Evolutionary conservation across 1,284 basidiomycete species (phyloP).

Genomic region (Volvariella surrecta): DNA sequence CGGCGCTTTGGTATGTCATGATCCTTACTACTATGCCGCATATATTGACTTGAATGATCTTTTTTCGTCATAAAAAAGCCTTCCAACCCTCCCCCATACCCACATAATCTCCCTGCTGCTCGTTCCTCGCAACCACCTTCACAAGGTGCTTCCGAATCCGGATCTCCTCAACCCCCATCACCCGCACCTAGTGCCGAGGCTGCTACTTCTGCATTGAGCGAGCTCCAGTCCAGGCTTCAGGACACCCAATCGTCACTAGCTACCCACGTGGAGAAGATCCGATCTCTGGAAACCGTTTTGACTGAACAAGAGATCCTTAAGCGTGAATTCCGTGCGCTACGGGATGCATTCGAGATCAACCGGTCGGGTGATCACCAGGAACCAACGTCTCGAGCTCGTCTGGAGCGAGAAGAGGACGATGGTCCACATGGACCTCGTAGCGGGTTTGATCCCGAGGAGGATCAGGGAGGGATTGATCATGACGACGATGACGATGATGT

Average conservation of each 20-base stretch:
- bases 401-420: background rate
- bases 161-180: constrained; percentile 14
- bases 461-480: constrained; percentile 31
- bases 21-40: background rate
- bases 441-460: constrained; percentile 28
- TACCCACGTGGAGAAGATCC: constrained; percentile 80
- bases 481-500: constrained; percentile 54
- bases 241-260: constrained; percentile 82
- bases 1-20: constrained; percentile 60
- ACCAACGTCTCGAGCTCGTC: constrained; percentile 2
- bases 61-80: constrained; percentile 30
- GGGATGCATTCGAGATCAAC: constrained; percentile 52
- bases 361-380: constrained; percentile 12
- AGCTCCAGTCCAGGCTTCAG: constrained; percentile 75
- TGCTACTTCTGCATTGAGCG: constrained; percentile 36
- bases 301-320: constrained; percentile 86
- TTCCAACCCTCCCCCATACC: constrained; percentile 49
- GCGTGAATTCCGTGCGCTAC: constrained; percentile 66
- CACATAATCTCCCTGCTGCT: constrained; percentile 56
- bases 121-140: constrained; percentile 39
- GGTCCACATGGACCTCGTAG: constrained; percentile 14
- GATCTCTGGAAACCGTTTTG: constrained; percentile 74
- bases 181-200: constrained; percentile 19
- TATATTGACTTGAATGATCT: constrained; percentile 6
- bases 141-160: constrained; percentile 9